phyloP scores from a whole-genome alignment of 805 yeast genomes.

The Starmerella bacillaris region DNA sequence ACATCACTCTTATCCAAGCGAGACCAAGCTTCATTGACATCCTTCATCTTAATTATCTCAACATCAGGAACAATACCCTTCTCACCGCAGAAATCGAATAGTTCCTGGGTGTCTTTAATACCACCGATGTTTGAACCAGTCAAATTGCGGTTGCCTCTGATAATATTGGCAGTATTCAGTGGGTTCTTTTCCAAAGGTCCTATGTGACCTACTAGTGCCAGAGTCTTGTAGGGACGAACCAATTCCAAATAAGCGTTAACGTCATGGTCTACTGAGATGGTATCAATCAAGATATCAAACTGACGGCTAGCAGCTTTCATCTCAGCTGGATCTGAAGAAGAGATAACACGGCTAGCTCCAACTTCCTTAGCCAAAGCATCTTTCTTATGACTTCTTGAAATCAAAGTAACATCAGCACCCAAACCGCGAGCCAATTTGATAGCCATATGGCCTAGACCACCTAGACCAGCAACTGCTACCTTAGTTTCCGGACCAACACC shows the following conservation, averaged over 20 bases:
- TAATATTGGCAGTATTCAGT: constrained; percentile 30
- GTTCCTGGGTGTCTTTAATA: constrained; percentile 44
- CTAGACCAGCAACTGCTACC: constrained; percentile 47
- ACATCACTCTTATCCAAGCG: constrained; percentile 12
- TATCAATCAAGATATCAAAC: constrained; percentile 39
- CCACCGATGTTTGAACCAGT: constrained; percentile 42
- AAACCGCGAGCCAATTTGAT: constrained; percentile 40
- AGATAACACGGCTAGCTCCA: constrained; percentile 39
- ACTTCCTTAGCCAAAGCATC: constrained; percentile 34
- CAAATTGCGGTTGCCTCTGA: constrained; percentile 26
- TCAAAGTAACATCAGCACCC: constrained; percentile 45
- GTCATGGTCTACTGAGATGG: constrained; percentile 33
- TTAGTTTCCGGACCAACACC: constrained; percentile 33
- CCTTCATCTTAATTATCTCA: constrained; percentile 35
- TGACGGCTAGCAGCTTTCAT: constrained; percentile 18
- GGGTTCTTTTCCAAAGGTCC: constrained; percentile 18
- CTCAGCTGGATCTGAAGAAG: constrained; percentile 31
- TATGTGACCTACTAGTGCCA: constrained; percentile 54
- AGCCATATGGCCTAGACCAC: constrained; percentile 54
- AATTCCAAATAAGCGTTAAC: constrained; percentile 31
- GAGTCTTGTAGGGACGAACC: constrained; percentile 40
- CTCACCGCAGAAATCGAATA: constrained; percentile 47
- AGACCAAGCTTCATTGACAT: constrained; percentile 13
- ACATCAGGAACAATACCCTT: constrained; percentile 44
- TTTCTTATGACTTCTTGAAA: constrained; percentile 35